Base-by-base conservation (phyloP, 2,329 filamentous ascomycete genomes). In the Trichoderma breve region DNA sequence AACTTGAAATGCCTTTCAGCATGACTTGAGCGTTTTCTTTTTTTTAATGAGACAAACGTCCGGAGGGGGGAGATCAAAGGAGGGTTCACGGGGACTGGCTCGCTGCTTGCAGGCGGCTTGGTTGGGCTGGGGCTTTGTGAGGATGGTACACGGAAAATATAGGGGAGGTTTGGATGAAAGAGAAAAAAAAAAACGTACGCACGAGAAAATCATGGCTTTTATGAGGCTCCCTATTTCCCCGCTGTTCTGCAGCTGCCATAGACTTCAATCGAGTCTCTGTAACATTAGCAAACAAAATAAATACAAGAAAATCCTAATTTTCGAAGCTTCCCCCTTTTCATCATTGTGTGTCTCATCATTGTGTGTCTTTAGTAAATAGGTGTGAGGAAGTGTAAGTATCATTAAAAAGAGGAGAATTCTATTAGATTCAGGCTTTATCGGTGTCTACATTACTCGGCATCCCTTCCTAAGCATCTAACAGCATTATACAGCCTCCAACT, bases 191-290 rank as follows among this genome's bases (percentile, higher is more conserved):
- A 47, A 39, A 30, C 24, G 18, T 28, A 39, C 30, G 58, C 21
- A 65, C 24, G 32, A 39, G 36, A 61, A 47, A 75, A 74, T 65
- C 72, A 76, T 74, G 75, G 69, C 74, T 69, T 75, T 73, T 74
- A 68, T 39, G 71, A 66, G 57, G 63, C 70, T 72, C 70, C 63
- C 47, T 60, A 73, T 72, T 75, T 73, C 76, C 58, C 76, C 58
- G 64, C 70, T 78, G 74, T 78, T 78, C 75, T 78, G 72, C 76
- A 74, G 75, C 75, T 78, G 75, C 76, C 75, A 79, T 80, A 79
- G 78, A 80, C 78, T 79, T 78, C 72, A 76, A 77, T 74, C 74
- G 73, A 73, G 78, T 80, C 79, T 79, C 74, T 81, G 80, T 81
- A 81, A 77, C 76, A 81, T 68, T 81, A 81, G 78, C 74, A 71